phyloP scores from a whole-genome alignment of 83 land plant species.

The Isoetes engelmannii region DNA sequence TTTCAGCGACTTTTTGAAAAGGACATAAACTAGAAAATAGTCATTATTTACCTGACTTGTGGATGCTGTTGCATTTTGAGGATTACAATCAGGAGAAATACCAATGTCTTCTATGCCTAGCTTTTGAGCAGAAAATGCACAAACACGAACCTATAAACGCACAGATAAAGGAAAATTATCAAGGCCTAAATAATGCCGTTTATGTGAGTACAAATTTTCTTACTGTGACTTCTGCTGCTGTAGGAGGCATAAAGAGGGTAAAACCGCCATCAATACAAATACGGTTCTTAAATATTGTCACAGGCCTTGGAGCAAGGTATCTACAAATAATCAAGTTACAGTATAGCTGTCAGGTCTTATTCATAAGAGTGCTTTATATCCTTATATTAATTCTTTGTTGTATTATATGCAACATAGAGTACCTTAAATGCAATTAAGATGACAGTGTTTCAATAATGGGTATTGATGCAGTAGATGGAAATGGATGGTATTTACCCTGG shows the following conservation, averaged over 20 bases:
- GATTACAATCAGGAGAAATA: conserved; percentile 93
- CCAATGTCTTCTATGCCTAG: conserved; percentile 64
- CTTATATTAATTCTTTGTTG: too few species aligned
- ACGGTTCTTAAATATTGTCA: conserved; percentile 67
- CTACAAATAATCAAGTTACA: too few species aligned
- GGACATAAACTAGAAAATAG: background rate
- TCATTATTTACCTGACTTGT: conserved; percentile 51
- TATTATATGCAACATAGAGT: too few species aligned
- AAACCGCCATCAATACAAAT: conserved; percentile 94
- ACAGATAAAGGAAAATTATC: background rate
- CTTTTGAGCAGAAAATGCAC: conserved; percentile 69
- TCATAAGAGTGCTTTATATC: background rate
- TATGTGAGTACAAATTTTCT: background rate
- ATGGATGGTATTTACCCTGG: conserved; percentile 52
- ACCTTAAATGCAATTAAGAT: too few species aligned
- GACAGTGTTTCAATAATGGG: background rate
- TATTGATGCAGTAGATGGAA: background rate
- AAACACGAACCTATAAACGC: conserved; percentile 57
- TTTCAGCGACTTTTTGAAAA: background rate
- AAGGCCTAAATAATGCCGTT: background rate
- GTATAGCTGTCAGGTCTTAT: background rate
- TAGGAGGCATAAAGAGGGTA: conserved; percentile 96
- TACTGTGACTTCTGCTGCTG: conserved; percentile 85
- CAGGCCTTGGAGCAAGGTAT: conserved; percentile 85
- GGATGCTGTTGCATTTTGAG: conserved; percentile 50